phyloP scores from a whole-genome alignment of 2,329 filamentous ascomycete genomes.

The Ophiostoma sp. region DNA sequence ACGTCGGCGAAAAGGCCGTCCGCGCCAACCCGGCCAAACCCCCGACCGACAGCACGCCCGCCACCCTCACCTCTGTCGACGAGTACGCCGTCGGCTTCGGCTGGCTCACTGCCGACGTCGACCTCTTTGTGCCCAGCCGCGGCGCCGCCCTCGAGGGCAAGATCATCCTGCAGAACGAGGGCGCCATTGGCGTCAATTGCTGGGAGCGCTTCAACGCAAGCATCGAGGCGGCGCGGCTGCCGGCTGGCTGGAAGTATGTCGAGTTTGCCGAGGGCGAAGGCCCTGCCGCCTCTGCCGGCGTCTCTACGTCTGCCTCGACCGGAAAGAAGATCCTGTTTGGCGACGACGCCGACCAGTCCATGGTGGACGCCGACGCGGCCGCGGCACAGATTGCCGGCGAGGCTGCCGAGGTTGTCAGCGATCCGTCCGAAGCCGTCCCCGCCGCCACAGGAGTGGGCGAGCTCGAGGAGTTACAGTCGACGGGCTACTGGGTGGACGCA shows the following conservation, averaged over 20 bases:
- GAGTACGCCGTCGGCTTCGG: constrained; percentile 84
- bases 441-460: background rate
- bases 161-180: constrained; percentile 81
- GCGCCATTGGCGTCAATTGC: constrained; percentile 81
- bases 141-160: constrained; percentile 73
- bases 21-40: constrained; percentile 41
- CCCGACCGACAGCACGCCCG: constrained; percentile 44
- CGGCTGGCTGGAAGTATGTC: constrained; percentile 74
- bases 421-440: background rate
- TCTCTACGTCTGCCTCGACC: background rate
- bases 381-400: constrained; percentile 8
- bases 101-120: constrained; percentile 82
- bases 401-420: constrained; percentile 3
- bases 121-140: constrained; percentile 71
- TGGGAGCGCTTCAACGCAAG: constrained; percentile 90
- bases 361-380: constrained; percentile 4
- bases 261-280: constrained; percentile 36
- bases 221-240: constrained; percentile 71
- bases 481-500: constrained; percentile 71
- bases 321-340: background rate
- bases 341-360: constrained; percentile 7
- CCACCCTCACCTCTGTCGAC: constrained; percentile 52
- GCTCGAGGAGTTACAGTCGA: constrained; percentile 40
- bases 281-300: constrained; percentile 27
- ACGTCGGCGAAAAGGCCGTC: constrained; percentile 56